phyloP scores from a whole-genome alignment of 257 asterid genomes.

The Cordia subcordata region DNA sequence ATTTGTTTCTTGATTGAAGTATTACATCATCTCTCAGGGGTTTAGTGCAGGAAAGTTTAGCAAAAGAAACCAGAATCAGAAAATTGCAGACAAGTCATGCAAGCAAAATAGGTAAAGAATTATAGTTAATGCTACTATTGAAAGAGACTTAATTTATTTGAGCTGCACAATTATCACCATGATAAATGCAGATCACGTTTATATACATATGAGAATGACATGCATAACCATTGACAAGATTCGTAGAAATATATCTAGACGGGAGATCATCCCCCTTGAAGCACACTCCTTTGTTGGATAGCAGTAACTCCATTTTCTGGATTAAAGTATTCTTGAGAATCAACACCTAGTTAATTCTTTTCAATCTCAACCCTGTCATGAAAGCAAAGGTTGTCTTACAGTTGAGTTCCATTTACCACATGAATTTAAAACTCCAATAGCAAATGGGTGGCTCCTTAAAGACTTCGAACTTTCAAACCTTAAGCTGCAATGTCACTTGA shows the following conservation, averaged over 20 bases:
- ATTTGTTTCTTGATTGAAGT: no score
- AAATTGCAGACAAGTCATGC: background rate
- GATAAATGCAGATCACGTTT: background rate
- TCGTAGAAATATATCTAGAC: background rate
- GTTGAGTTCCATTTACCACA: background rate
- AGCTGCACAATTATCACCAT: background rate
- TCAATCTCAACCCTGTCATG: constrained; percentile 1
- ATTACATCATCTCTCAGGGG: no score
- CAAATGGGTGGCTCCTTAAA: no score
- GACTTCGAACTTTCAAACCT: no score
- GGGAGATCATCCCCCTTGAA: background rate
- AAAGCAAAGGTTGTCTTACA: background rate
- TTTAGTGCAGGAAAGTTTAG: no score
- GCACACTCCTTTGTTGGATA: background rate
- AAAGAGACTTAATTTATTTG: background rate
- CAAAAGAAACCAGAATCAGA: background rate
- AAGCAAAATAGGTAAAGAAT: background rate
- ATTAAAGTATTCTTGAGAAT: background rate
- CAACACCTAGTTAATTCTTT: background rate
- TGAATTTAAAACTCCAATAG: no score
- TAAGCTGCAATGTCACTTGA: no score
- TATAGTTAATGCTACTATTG: no score
- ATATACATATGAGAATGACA: background rate
- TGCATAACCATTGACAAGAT: background rate
- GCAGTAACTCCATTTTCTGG: background rate